phyloP scores from a whole-genome alignment of 2,329 filamentous ascomycete species.

The Zymoseptoria brevis region DNA sequence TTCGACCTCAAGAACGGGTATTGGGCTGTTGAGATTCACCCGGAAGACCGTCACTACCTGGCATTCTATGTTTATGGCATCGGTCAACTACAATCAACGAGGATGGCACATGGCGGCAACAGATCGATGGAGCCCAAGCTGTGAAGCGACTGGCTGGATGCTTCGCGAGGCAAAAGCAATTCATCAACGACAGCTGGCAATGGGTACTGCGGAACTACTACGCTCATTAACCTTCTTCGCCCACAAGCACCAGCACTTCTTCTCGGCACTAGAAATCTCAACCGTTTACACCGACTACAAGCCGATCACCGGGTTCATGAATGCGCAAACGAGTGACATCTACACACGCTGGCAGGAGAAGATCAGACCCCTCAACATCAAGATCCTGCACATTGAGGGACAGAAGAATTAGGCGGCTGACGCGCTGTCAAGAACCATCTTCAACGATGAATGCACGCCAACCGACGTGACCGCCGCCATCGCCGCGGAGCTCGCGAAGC shows the following conservation, averaged over 20 bases:
- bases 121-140: no score
- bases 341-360: not conserved
- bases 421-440: not conserved
- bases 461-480: no score
- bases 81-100: not conserved
- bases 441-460: not conserved
- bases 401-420: not conserved
- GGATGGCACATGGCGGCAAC: conserved; percentile 1
- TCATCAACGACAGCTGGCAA: no score
- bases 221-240: conserved; percentile 1
- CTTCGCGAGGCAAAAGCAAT: no score
- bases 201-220: no score
- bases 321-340: not conserved
- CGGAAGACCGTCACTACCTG: conserved; percentile 2
- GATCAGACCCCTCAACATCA: not conserved
- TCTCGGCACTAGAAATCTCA: not conserved
- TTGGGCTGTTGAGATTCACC: conserved; percentile 3
- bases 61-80: not conserved
- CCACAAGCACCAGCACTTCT: conserved; percentile 1
- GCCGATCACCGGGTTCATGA: conserved; percentile 1
- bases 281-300: conserved; percentile 3
- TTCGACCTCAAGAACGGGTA: conserved; percentile 6
- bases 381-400: not conserved
- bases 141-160: no score
- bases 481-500: no score